Base-by-base conservation (phyloP, 331 rosid genomes). In the Telfairia occidentalis region DNA sequence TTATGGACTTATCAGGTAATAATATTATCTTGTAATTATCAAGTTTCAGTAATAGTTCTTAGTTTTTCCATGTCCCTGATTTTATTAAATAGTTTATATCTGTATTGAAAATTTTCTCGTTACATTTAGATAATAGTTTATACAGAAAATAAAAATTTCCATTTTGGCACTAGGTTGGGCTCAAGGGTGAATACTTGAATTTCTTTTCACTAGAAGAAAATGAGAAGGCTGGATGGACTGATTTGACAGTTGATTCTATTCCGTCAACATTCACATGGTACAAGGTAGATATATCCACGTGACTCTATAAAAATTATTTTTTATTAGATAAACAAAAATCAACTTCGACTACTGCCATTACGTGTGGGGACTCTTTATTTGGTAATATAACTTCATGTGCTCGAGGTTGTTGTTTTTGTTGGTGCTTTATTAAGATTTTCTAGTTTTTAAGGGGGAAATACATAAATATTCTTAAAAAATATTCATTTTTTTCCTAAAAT, bases 1-100 rank as follows among this genome's bases (percentile, higher is more conserved):
- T 82, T 78, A 54, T 94, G 98, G 98, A 91, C 98, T 74, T 88
- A 91, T 84, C 98, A 94, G 96, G 98, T 94, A 76, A 40, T 79
- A 30, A 40, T 79, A 37, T 64, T 37, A 5, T 52, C 57, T n/a
- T 52, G 9, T 45, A 45, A 37, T 55, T 16, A 64, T 11, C 21
- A n/a, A 65, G 4, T 42, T 42, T 42, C 55, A 2, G n/a, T 13
- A 10, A 1, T 32, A 77, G 30, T 35, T 74, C 16, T 52, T 46
- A 28, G 74, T 38, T 65, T 28, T 11, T 29, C 32, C 11, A 9
- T 32, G 7, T 46, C 0, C 7, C 11, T 34, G 18, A 10, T 5
- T 48, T 23, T 49, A 5, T 49, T 19, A 16, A 29, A 11, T 48
- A 28, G 54, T 72, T 30, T 29, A 18, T 8, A n/a, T 40, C 9